Evolutionary conservation across 345 rosid species (phyloP), one percentile per base, ranked within the genome.

Genomic region (Sonneratia alba): DNA sequence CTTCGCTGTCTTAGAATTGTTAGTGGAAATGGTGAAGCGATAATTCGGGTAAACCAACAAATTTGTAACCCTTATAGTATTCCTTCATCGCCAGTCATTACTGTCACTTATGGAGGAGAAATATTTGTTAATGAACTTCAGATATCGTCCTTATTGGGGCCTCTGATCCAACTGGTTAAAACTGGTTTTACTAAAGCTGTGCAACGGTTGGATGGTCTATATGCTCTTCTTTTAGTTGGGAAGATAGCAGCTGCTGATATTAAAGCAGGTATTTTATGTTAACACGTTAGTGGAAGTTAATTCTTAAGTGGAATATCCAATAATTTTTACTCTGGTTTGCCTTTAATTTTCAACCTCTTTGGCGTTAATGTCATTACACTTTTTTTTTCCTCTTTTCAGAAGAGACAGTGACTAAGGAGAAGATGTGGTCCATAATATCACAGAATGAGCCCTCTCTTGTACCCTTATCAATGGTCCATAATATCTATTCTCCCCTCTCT

Each of bases 141-240:
- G 99, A 78, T 92, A 76, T 90, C 96, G 72, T 79, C 87, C 36
- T 76, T 95, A 84, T 81, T 94, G 80, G 88, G 87, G 73, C 88
- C 97, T 77, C 93, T 95, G 34, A 38, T 92, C 82, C 99, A 95
- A 82, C 89, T 95, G 76, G 90, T 87, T 51, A 92, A 90, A 87
- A 88, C 93, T 71, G 96, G 99, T 74, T 95, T 86, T 75, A 89
- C 97, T 36, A 95, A 92, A 82, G 81, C 88, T 21, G 96, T 81
- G 49, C 99, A 95, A 77, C 95, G 99, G 65, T 79, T 95, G 78
- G 99, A 95, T 84, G 99, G 97, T 66, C 72, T 92, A 55, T 95
- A 92, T 87, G 97, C 99, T 49, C 84, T 95, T 78, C 85, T 83
- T 78, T 77, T 90, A 36, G 86, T 83, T 71, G 93, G 86, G 71